These are phyloP conservation scores for Melaleuca quinquenervia DNA, from an alignment of 345 rosid genomes.

Conservation along the genomic window DNA sequence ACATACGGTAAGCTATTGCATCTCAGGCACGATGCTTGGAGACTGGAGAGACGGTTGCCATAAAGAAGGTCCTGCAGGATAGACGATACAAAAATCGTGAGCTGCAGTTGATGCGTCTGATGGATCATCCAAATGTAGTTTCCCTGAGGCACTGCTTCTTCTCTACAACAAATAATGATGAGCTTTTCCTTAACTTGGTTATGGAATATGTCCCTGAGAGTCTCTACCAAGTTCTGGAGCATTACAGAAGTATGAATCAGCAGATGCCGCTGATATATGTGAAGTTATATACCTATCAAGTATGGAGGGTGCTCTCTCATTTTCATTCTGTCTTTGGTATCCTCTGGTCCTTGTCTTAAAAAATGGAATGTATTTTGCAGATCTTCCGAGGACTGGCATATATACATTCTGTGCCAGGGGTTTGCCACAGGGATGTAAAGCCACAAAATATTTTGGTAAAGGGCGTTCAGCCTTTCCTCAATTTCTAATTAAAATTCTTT, in stretches of 20 bases:
- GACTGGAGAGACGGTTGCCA: conserved; percentile 76
- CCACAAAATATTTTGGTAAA: conserved; percentile 30
- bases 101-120: conserved; percentile 61
- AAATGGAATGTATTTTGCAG: conserved; percentile 4
- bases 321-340: neutral
- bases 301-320: conserved; percentile 9
- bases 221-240: conserved; percentile 52
- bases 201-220: conserved; percentile 86
- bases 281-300: conserved; percentile 77
- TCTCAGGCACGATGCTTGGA: conserved; percentile 81
- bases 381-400: conserved; percentile 27
- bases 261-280: conserved; percentile 76
- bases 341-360: neutral
- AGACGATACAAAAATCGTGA: conserved; percentile 73
- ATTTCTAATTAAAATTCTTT: neutral
- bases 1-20: neutral
- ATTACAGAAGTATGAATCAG: conserved; percentile 48
- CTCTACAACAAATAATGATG: conserved; percentile 66
- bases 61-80: conserved; percentile 83
- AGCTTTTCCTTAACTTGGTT: conserved; percentile 67
- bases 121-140: conserved; percentile 82
- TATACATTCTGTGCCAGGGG: conserved; percentile 23
- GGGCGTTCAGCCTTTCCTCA: neutral
- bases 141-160: conserved; percentile 80
- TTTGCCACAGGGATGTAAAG: conserved; percentile 34